Percentiles rank a stretch among this genome's conserved stretches.
Conservation (phyloP, 495 filamentous ascomycete genomes). For the Talaromyces adpressus region DNA sequence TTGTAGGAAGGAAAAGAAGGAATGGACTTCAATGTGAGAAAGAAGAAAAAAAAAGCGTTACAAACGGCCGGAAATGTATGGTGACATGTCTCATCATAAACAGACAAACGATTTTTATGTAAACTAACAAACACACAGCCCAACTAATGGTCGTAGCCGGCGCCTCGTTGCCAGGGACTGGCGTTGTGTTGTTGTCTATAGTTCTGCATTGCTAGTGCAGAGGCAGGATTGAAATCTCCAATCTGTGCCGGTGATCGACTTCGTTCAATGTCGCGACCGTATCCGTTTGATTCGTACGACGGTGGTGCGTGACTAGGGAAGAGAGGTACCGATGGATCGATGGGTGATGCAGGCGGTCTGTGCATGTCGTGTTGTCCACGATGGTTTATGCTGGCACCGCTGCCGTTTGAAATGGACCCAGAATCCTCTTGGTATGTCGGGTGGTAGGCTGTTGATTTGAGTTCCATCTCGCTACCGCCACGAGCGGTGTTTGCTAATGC, state of each 20-base stretch:
- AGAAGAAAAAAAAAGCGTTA: conserved; percentile 9
- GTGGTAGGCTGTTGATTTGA: conserved; percentile 61
- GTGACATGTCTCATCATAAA: conserved; percentile 27
- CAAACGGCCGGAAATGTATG: conserved; percentile 13
- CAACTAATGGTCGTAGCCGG: conserved; percentile 54
- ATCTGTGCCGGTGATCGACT: conserved; percentile 25
- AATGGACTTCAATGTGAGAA: too few relatives aligned
- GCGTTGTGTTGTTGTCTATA: conserved; percentile 47
- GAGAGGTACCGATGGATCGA: conserved; percentile 56
- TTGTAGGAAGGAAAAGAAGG: not conserved
- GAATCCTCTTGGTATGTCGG: conserved; percentile 73
- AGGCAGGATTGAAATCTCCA: conserved; percentile 22
- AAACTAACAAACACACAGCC: conserved; percentile 23
- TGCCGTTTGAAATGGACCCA: conserved; percentile 52
- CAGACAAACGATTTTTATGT: conserved; percentile 13
- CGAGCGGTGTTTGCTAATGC: conserved; percentile 89
- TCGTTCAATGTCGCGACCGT: conserved; percentile 18
- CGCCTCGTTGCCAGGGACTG: conserved; percentile 62
- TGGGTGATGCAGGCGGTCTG: conserved; percentile 42
- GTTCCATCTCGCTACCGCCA: conserved; percentile 45
- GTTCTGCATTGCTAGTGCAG: conserved; percentile 16
- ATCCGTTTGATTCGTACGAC: conserved; percentile 24
- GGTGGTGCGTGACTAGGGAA: conserved; percentile 45
- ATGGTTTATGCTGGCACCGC: conserved; percentile 23
- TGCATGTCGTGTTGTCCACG: conserved; percentile 20